Conservation (phyloP, 495 filamentous ascomycete species). For the Talaromyces adpressus region DNA sequence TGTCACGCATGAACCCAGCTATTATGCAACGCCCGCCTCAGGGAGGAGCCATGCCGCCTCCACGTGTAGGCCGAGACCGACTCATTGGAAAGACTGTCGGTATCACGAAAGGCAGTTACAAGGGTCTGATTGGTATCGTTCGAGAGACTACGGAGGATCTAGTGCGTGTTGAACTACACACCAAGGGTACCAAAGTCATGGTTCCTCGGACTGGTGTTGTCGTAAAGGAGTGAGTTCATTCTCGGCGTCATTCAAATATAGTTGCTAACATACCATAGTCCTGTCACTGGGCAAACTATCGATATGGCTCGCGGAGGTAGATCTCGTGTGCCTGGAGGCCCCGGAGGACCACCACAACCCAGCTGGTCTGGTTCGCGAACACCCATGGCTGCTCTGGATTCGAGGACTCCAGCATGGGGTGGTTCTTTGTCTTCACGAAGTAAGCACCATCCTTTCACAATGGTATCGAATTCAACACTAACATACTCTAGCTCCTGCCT, state of each 20-base stretch:
- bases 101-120: conserved; percentile 75
- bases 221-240: conserved; percentile 64
- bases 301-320: conserved; percentile 58
- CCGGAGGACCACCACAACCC: conserved; percentile 29
- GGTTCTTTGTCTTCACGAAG: conserved; percentile 39
- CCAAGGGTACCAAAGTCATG: conserved; percentile 79
- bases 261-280: conserved; percentile 26
- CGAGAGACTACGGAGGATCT: conserved; percentile 81
- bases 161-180: conserved; percentile 86
- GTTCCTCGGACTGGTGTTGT: conserved; percentile 69
- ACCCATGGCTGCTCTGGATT: conserved; percentile 53
- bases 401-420: conserved; percentile 69
- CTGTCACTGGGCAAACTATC: conserved; percentile 65
- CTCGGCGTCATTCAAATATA: conserved; percentile 7
- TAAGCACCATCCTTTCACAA: conserved; percentile 29
- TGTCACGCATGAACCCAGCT: conserved; percentile 89
- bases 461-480: conserved; percentile 8
- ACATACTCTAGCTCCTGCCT: conserved; percentile 46
- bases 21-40: conserved; percentile 54
- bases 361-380: conserved; percentile 59
- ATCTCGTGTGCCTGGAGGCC: conserved; percentile 40
- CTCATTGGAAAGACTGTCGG: conserved; percentile 85
- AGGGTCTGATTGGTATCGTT: conserved; percentile 90
- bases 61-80: conserved; percentile 69
- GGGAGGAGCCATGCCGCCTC: conserved; percentile 62